Base-by-base conservation (phyloP, 1,284 basidiomycete species). In the Erythrobasidium hasegawianum region DNA sequence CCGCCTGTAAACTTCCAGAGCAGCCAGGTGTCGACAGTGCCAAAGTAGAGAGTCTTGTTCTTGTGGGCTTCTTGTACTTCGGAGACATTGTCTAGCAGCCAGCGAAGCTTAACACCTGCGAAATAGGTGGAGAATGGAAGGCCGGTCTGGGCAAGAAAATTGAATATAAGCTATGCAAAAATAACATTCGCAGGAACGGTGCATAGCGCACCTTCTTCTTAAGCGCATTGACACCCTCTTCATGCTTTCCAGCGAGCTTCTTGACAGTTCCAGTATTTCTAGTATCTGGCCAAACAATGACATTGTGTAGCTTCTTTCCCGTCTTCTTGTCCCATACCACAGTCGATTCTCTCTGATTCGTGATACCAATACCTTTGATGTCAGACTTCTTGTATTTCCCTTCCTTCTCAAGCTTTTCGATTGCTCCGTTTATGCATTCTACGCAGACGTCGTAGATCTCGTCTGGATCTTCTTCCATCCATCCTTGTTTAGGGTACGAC, bases 21-120 rank as follows among this genome's bases (percentile, higher is more conserved):
- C 64, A 97, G 84, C 93, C 95, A 98, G 38, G 89, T 91, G 78
- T 98, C 96, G 64, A 98, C 87, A 0, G 96, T 98, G 33, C 95
- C 95, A 73, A 97, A 94, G 53, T 87, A 80, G 33, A 98, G 82
- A 72, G 90, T 85, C 75, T 91, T 90, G 56, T 83, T 79, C 43
- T 89, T 86, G 76, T 94, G 87, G 0, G 95, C 94, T 68, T 84
- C 81, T 54, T 82, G 79, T 53, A 97, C 92, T 40, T 85, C 84
- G n/a, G 84, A 82, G 72, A 89, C 79, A 77, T 97, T 86, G 77
- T 95, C 89, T 68, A 96, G 84, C 88, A 98, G 92, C 95, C 95
- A 98, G 53, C 76, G 75, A 59, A 69, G 64, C 62, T 67, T 69
- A 45, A 62, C 58, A 47, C 59, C 64, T 20, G 68, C 68, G 45